phyloP scores from a whole-genome alignment of 257 asterid genomes.

The Striga asiatica region DNA sequence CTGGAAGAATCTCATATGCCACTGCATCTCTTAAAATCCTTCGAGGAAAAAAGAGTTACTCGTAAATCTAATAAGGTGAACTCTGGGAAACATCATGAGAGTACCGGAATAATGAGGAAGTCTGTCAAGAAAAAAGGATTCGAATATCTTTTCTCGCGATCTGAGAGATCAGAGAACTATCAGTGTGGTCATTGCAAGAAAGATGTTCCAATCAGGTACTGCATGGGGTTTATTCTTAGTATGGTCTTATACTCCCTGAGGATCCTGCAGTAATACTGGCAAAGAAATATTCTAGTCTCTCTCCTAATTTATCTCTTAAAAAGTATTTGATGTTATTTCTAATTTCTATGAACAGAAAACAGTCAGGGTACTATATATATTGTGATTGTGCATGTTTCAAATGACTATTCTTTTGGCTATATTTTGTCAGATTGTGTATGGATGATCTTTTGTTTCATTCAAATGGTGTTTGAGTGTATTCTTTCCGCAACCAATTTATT shows the following conservation, averaged over 20 bases:
- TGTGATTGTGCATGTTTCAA: slow-evolving; percentile 1
- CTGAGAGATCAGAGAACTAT: slow-evolving; percentile 44
- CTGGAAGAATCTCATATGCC: slow-evolving; percentile 83
- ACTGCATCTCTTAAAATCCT: slow-evolving; percentile 68
- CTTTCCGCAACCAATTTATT: neutral
- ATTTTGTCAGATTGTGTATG: neutral
- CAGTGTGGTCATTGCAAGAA: slow-evolving; percentile 74
- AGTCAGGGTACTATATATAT: neutral
- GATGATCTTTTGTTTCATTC: neutral
- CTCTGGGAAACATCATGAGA: slow-evolving; percentile 33
- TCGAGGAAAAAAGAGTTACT: slow-evolving; percentile 74
- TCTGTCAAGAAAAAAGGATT: slow-evolving; percentile 54
- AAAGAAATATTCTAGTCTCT: slow-evolving; percentile 6
- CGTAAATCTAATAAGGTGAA: slow-evolving; percentile 52
- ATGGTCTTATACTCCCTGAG: neutral
- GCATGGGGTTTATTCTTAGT: slow-evolving; percentile 5
- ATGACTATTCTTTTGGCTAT: slow-evolving; percentile 1
- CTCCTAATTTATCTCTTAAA: neutral
- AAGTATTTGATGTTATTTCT: slow-evolving; percentile 5
- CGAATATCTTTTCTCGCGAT: slow-evolving; percentile 64
- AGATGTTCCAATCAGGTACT: slow-evolving; percentile 68
- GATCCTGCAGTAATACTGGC: neutral
- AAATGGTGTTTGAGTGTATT: neutral
- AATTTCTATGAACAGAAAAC: slow-evolving; percentile 8
- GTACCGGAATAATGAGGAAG: slow-evolving; percentile 20